These are phyloP conservation scores for Fraxinus velutina DNA, from an alignment of 305 asterid genomes.

Conservation along the genomic window DNA sequence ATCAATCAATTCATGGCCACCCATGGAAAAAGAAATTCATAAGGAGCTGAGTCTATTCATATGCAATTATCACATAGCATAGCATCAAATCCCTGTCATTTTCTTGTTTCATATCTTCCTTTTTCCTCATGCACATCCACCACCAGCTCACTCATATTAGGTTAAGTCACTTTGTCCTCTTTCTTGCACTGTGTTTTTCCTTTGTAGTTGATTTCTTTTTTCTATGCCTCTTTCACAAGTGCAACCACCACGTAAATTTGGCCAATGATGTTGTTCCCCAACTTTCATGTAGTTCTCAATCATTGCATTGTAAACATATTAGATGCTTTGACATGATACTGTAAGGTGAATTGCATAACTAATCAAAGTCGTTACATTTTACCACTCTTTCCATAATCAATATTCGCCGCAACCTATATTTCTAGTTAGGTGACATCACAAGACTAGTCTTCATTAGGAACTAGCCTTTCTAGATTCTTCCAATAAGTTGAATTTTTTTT, in stretches of 20 bases:
- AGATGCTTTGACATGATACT: conserved; percentile 17
- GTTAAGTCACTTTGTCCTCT: conserved; percentile 19
- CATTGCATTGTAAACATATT: conserved; percentile 15
- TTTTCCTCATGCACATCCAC: conserved; percentile 6
- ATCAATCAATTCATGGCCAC: background rate
- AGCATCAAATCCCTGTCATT: conserved; percentile 3
- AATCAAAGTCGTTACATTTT: background rate
- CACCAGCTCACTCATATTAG: background rate
- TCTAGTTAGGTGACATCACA: background rate
- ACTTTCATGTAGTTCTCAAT: conserved; percentile 21
- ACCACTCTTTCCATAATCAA: background rate
- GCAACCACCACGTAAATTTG: conserved; percentile 41
- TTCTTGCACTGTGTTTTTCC: background rate
- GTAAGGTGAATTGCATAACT: background rate
- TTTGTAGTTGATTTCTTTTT: conserved; percentile 17
- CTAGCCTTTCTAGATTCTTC: background rate
- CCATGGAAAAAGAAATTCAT: background rate
- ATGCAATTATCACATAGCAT: conserved; percentile 1
- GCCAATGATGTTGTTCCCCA: conserved; percentile 31
- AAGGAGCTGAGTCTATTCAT: background rate
- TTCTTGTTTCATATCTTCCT: conserved; percentile 5
- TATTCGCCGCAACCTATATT: background rate
- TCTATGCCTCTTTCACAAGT: conserved; percentile 11
- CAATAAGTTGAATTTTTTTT: background rate
- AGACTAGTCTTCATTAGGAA: background rate